Conservation (phyloP, 257 asterid genomes). For the Gynochthodes officinalis region DNA sequence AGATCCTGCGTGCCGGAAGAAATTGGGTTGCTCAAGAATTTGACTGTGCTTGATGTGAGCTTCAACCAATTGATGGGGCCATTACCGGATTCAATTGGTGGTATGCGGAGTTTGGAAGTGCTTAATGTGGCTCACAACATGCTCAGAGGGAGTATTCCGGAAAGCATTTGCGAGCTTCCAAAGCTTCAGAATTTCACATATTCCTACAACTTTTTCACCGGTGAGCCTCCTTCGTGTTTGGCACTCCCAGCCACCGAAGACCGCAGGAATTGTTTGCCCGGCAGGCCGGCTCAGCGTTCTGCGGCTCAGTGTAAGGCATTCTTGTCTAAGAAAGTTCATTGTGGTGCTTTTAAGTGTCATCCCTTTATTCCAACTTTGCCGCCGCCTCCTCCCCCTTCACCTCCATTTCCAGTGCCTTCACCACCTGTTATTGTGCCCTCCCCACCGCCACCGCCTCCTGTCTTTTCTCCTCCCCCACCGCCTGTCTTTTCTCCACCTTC, state of each 20-base stretch:
- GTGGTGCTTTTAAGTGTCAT: slow-evolving; percentile 70
- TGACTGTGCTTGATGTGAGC: slow-evolving; percentile 75
- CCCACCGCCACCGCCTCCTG: slow-evolving; percentile 23
- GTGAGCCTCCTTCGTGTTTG: slow-evolving; percentile 74
- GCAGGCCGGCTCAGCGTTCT: slow-evolving; percentile 59
- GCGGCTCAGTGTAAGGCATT: slow-evolving; percentile 52
- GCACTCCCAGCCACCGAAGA: slow-evolving; percentile 54
- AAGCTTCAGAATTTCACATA: slow-evolving; percentile 62
- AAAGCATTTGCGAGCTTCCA: slow-evolving; percentile 59
- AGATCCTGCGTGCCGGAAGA: slow-evolving; percentile 80
- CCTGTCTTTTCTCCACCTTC: slow-evolving; percentile 21
- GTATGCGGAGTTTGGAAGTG: slow-evolving; percentile 72
- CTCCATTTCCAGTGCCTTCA: slow-evolving; percentile 29
- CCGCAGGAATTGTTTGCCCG: slow-evolving; percentile 60
- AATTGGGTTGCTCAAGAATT: slow-evolving; percentile 60
- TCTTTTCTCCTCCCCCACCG: slow-evolving; percentile 19
- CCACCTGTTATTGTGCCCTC: slow-evolving; percentile 29
- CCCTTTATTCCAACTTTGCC: slow-evolving; percentile 65
- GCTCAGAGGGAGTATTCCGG: slow-evolving; percentile 60
- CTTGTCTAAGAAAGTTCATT: slow-evolving; percentile 56
- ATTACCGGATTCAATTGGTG: slow-evolving; percentile 60
- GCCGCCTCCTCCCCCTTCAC: slow-evolving; percentile 52
- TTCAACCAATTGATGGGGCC: slow-evolving; percentile 59
- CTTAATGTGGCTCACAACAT: slow-evolving; percentile 69
- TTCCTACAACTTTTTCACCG: slow-evolving; percentile 69